A percentile compares a stretch with the other conserved stretches of the same genome.
Evolutionary conservation across 257 asterid species (phyloP).

Genomic region (Nicotiana noctiflora): DNA sequence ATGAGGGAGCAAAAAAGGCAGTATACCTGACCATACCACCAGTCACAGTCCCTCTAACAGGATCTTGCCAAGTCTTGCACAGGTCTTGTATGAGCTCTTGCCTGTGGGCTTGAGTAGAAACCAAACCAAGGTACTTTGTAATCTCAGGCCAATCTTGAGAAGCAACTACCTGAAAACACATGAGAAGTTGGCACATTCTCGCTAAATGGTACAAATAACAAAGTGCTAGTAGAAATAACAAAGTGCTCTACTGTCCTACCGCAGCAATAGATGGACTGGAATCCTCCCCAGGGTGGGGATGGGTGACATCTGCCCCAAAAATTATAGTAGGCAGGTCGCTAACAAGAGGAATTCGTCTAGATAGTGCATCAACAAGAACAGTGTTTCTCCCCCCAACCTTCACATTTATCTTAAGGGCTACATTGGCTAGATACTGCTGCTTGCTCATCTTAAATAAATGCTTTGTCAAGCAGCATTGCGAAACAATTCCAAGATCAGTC

Average conservation of each 20-base stretch:
- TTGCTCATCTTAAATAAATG: constrained; percentile 73
- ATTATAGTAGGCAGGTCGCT: constrained; percentile 89
- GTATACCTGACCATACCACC: constrained; percentile 95
- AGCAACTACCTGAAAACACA: constrained; percentile 76
- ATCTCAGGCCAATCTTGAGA: constrained; percentile 99
- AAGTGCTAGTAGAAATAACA: neutral
- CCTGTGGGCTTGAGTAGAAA: constrained; percentile 92
- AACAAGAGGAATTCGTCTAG: constrained; percentile 86
- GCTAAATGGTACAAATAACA: neutral
- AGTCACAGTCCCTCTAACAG: constrained; percentile 60
- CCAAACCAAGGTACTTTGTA: constrained; percentile 91
- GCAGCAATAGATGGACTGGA: constrained; percentile 99
- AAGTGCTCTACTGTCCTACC: no score
- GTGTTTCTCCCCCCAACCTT: constrained; percentile 97
- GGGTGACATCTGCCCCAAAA: constrained; percentile 98
- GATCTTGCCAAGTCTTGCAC: constrained; percentile 85
- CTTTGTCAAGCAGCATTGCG: constrained; percentile 93
- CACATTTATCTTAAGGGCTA: constrained; percentile 79
- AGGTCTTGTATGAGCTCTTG: constrained; percentile 92
- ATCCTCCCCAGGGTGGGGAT: constrained; percentile 98
- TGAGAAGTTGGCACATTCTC: no score
- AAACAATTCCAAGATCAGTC: constrained; percentile 92
- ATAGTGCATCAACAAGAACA: constrained; percentile 78
- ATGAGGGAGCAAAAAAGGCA: neutral
- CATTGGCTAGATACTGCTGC: constrained; percentile 92